Evolutionary conservation across 208 protist species (phyloP).

Genomic region (Leishmania aethiopica): DNA sequence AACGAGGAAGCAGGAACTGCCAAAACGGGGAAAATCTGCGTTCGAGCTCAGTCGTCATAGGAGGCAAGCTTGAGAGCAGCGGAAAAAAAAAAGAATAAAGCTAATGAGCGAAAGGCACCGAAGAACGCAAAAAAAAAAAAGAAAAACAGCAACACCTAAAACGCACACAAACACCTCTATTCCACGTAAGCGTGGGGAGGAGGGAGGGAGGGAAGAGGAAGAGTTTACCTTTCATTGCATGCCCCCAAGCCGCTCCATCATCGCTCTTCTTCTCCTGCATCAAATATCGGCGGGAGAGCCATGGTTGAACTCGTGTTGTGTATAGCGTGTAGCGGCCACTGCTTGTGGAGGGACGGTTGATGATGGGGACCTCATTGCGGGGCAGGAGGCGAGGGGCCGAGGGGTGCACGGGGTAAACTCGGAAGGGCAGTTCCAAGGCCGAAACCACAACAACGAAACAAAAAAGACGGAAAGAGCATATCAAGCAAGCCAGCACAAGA

Average conservation of each 20-base stretch:
- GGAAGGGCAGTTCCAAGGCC: not conserved
- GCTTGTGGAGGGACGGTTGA: not conserved
- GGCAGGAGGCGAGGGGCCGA: not conserved
- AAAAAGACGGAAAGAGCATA: not conserved
- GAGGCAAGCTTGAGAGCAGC: not conserved
- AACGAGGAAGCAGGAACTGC: not conserved
- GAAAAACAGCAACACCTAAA: not conserved
- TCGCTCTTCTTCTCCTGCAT: not conserved
- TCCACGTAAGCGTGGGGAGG: not conserved
- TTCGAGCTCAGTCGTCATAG: not conserved
- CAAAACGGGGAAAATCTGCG: not conserved
- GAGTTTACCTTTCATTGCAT: not conserved
- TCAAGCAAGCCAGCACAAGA: not conserved
- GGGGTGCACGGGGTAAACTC: not conserved
- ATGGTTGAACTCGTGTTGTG: not conserved
- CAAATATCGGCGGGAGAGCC: not conserved
- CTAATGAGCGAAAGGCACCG: not conserved
- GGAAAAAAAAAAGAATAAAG: not conserved
- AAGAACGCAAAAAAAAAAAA: constrained; percentile 4
- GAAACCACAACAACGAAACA: not conserved
- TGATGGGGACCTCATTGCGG: not conserved
- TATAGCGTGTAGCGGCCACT: constrained; percentile 1
- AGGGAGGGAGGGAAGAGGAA: not conserved
- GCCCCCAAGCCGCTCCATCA: not conserved
- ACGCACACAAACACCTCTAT: not conserved